A percentile compares a stretch with the other conserved stretches of the same genome.
These are phyloP conservation scores for Zymoseptoria tritici DNA, from an alignment of 2,329 filamentous ascomycete genomes.

Conservation along the genomic window DNA sequence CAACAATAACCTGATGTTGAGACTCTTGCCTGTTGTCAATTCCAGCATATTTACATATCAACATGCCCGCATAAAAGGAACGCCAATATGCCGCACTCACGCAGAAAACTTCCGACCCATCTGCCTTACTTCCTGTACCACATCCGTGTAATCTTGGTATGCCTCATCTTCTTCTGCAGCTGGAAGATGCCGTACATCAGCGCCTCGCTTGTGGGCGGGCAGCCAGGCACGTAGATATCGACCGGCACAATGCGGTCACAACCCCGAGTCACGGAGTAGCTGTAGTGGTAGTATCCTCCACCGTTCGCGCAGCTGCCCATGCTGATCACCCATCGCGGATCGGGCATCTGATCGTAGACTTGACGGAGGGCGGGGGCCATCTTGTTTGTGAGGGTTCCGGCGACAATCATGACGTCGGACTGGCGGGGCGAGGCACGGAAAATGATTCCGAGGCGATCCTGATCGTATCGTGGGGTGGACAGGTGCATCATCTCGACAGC, in stretches of 20 bases:
- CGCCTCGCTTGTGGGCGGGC: constrained; percentile 49
- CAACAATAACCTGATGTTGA: background rate
- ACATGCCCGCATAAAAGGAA: constrained; percentile 11
- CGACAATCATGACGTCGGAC: constrained; percentile 89
- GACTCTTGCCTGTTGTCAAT: background rate
- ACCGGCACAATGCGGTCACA: constrained; percentile 72
- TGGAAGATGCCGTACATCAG: constrained; percentile 60
- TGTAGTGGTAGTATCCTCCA: constrained; percentile 78
- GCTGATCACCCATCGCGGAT: constrained; percentile 74
- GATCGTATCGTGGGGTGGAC: constrained; percentile 80
- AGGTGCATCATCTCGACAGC: constrained; percentile 91
- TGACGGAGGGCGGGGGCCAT: constrained; percentile 84
- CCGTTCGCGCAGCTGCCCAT: constrained; percentile 83
- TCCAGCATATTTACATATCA: constrained; percentile 18
- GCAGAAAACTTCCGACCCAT: background rate
- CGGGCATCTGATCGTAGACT: constrained; percentile 91
- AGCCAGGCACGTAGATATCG: constrained; percentile 73
- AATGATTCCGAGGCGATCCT: constrained; percentile 82
- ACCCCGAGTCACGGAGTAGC: constrained; percentile 66
- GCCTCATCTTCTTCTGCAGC: constrained; percentile 67
- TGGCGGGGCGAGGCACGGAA: constrained; percentile 83
- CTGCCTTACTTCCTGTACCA: constrained; percentile 45
- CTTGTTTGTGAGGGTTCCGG: constrained; percentile 89
- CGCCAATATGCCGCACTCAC: constrained; percentile 10
- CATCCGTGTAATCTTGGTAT: constrained; percentile 47